Evolutionary conservation across 2,329 filamentous ascomycete species (phyloP).

Genomic region (Zymoseptoria pseudotritici): DNA sequence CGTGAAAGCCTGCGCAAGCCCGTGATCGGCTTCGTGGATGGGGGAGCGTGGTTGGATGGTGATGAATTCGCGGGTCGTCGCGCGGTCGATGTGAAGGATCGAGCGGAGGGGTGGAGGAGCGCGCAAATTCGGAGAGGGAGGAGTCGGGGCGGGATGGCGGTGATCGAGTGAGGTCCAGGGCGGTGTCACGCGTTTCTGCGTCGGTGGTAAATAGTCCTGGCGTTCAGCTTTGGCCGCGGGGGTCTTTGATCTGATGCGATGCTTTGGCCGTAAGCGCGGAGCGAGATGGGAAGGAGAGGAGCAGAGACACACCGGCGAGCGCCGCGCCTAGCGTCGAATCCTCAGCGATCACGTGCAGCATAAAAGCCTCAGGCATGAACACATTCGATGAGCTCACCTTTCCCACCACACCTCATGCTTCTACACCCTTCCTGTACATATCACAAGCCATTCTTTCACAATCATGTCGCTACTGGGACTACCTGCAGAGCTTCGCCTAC

Average conservation of each 20-base stretch:
- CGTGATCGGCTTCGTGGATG: background rate
- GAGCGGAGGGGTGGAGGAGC: background rate
- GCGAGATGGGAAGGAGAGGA: background rate
- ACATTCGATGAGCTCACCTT: background rate
- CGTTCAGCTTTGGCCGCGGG: background rate
- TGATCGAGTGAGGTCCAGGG: background rate
- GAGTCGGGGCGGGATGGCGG: background rate
- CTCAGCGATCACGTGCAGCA: background rate
- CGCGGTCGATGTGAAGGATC: background rate
- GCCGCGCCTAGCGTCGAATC: background rate
- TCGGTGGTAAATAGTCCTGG: background rate
- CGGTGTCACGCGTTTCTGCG: background rate
- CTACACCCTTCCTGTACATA: background rate
- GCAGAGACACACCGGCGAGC: background rate
- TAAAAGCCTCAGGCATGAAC: background rate
- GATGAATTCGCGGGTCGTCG: background rate
- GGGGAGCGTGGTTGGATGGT: background rate
- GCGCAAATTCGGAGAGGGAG: background rate
- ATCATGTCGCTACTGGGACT: conserved; percentile 12
- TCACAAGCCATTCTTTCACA: background rate
- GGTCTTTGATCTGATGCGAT: background rate
- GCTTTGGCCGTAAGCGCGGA: background rate
- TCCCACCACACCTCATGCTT: background rate
- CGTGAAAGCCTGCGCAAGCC: background rate
- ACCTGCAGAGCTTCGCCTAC: conserved; percentile 14